Evolutionary conservation across 495 filamentous ascomycete species (phyloP).

Genomic region (Podospora sp.): DNA sequence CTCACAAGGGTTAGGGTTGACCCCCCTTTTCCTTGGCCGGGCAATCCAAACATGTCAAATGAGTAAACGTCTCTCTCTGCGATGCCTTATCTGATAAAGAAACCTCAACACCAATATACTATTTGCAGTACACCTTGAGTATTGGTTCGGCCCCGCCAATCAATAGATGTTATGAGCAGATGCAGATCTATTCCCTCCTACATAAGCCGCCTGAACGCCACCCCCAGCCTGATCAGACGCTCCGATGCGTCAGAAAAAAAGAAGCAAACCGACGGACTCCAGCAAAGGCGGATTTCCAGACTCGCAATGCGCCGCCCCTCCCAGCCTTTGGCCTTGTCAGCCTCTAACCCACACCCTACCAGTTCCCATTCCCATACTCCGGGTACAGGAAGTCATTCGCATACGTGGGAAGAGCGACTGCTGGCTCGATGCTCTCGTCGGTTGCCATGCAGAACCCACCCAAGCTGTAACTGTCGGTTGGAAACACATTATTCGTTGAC

Average conservation of each 20-base stretch:
- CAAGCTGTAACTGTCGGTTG: not conserved
- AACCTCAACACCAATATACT: too few species aligned
- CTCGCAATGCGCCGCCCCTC: too few species aligned
- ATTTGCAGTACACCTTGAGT: too few species aligned
- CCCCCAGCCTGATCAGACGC: not conserved
- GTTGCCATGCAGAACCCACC: not conserved
- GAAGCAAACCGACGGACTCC: not conserved
- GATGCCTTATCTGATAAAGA: too few species aligned
- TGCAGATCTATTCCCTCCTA: not conserved
- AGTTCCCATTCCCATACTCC: not conserved
- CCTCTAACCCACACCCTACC: not conserved
- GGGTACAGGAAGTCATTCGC: not conserved
- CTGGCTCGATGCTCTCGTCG: not conserved
- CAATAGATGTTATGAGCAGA: not conserved
- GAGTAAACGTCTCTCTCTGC: too few species aligned
- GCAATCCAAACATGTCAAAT: too few species aligned
- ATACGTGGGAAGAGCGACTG: not conserved
- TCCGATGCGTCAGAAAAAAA: not conserved
- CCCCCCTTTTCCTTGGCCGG: too few species aligned
- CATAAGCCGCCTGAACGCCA: not conserved
- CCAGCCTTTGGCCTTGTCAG: too few species aligned
- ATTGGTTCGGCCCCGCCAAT: not conserved
- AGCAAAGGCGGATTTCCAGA: too few species aligned
- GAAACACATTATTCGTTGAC: not conserved
- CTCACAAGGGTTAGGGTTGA: constrained; percentile 1